A percentile compares a stretch with the other conserved stretches of the same genome.
Evolutionary conservation across 176 grass and related monocot species (phyloP).

Genomic region (Stipa capillata): DNA sequence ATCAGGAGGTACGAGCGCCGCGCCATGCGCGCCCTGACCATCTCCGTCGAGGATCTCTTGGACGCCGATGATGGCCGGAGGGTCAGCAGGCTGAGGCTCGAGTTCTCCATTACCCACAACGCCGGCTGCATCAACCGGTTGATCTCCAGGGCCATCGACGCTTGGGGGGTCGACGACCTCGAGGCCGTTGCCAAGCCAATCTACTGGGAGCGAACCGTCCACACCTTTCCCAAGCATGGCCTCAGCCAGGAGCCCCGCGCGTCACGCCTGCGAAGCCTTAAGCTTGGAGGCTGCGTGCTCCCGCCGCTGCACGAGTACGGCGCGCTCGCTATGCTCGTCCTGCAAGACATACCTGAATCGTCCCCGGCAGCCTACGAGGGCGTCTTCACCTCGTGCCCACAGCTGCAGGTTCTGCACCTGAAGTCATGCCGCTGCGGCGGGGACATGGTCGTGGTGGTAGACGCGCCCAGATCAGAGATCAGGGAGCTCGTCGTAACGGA

Average conservation of each 20-base stretch:
- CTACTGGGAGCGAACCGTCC: not conserved
- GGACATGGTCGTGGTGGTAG: not conserved
- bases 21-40: not conserved
- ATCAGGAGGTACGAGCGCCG: constrained; percentile 9
- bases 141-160: not conserved
- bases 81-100: not conserved
- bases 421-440: not conserved
- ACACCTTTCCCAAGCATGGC: not conserved
- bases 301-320: not conserved
- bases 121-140: not conserved
- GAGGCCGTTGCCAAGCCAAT: not conserved
- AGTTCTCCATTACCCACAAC: not conserved
- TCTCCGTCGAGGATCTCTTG: not conserved
- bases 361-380: not conserved
- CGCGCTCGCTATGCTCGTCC: not conserved
- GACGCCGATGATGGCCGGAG: not conserved
- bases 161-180: constrained; percentile 13
- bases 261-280: not conserved
- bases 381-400: not conserved
- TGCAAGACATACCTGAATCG: not conserved
- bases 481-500: not conserved
- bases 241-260: not conserved
- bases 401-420: not conserved
- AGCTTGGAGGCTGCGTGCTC: not conserved
- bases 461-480: not conserved